phyloP scores from a whole-genome alignment of 331 rosid species.

The Acacia concinna region DNA sequence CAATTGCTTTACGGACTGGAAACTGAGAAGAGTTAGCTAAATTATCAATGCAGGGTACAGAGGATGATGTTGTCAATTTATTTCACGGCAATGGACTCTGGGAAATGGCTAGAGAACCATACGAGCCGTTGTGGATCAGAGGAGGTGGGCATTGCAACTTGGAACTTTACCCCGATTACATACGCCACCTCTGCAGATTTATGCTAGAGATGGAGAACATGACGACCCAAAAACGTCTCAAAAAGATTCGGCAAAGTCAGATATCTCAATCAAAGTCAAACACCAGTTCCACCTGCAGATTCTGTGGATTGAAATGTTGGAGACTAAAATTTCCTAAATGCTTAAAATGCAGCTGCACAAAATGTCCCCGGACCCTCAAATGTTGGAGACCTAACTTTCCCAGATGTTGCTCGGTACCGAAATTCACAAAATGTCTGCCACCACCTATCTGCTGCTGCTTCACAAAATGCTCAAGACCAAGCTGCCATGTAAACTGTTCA shows the following conservation, averaged over 20 bases:
- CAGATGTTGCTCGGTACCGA: slow-evolving; percentile 42
- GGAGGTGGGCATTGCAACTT: slow-evolving; percentile 98
- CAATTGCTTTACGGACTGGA: background rate
- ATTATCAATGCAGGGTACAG: slow-evolving; percentile 75
- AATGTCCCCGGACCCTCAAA: slow-evolving; percentile 41
- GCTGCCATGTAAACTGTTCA: slow-evolving; percentile 34
- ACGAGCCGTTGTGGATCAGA: slow-evolving; percentile 95
- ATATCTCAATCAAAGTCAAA: slow-evolving; percentile 35
- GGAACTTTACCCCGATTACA: slow-evolving; percentile 98
- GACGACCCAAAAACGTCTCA: slow-evolving; percentile 70
- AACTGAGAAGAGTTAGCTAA: slow-evolving; percentile 21
- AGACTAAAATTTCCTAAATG: slow-evolving; percentile 47
- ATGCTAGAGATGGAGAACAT: slow-evolving; percentile 84
- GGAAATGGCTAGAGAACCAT: slow-evolving; percentile 87
- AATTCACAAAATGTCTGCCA: slow-evolving; percentile 42
- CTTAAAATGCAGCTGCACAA: slow-evolving; percentile 45
- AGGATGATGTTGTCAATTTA: slow-evolving; percentile 93
- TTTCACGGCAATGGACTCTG: slow-evolving; percentile 86
- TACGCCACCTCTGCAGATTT: slow-evolving; percentile 77
- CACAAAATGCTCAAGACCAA: slow-evolving; percentile 23
- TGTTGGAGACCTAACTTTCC: slow-evolving; percentile 46
- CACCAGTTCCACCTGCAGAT: slow-evolving; percentile 26
- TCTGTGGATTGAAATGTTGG: slow-evolving; percentile 48
- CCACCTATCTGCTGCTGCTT: slow-evolving; percentile 37
- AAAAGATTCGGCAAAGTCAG: slow-evolving; percentile 57